Conservation (phyloP, 805 yeast genomes). For the Millerago galiae region DNA sequence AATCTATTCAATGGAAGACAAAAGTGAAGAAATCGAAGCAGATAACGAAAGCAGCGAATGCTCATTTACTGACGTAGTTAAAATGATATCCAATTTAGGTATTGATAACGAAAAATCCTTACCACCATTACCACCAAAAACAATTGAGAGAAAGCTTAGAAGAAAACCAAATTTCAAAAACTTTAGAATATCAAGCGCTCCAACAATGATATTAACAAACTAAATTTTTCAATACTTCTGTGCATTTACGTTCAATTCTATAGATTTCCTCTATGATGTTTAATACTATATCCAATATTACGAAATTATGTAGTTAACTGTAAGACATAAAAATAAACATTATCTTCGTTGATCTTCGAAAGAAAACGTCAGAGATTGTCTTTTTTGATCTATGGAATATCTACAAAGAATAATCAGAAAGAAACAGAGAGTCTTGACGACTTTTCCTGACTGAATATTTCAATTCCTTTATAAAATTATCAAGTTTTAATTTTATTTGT, state of each 20-base stretch:
- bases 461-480: no score
- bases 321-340: neutral
- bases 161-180: neutral
- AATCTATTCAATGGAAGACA: neutral
- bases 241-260: neutral
- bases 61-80: neutral
- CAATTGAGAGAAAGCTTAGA: neutral
- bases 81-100: neutral
- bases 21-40: neutral
- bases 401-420: no score
- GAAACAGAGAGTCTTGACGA: no score
- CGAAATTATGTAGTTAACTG: neutral
- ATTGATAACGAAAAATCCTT: neutral
- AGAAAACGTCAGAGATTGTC: constrained; percentile 1
- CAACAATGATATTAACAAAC: neutral
- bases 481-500: no score
- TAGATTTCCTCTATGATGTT: no score
- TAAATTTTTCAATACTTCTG: no score
- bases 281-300: no score
- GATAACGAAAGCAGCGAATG: neutral
- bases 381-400: neutral
- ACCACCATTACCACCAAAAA: neutral
- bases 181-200: neutral
- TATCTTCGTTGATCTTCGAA: neutral
- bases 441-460: no score